These are phyloP conservation scores for Candida sanyaensis DNA, from an alignment of 1,139 yeast species.

Conservation along the genomic window DNA sequence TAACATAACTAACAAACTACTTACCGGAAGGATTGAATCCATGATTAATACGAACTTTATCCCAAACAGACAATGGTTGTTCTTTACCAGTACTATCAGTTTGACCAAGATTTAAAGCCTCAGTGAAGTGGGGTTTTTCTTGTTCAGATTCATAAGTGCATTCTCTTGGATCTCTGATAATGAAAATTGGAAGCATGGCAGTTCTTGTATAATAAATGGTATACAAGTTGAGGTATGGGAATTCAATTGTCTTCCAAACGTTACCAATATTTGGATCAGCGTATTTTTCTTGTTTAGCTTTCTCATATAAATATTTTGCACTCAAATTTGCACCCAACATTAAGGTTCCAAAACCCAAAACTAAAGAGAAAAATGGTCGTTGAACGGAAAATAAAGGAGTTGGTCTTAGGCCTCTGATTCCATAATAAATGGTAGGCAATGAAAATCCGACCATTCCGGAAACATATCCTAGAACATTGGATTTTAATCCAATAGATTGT, in stretches of 20 bases:
- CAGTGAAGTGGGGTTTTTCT: slow-evolving; percentile 10
- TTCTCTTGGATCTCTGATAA: slow-evolving; percentile 40
- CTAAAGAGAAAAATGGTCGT: slow-evolving; percentile 36
- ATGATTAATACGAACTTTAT: slow-evolving; percentile 30
- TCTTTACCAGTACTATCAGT: slow-evolving; percentile 10
- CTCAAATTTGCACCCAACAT: slow-evolving; percentile 27
- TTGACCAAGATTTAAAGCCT: slow-evolving; percentile 12
- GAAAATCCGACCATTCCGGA: slow-evolving; percentile 26
- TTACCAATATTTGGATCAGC: slow-evolving; percentile 13
- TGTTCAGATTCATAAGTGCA: slow-evolving; percentile 27
- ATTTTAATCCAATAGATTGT: slow-evolving; percentile 23
- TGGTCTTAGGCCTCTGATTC: slow-evolving; percentile 10
- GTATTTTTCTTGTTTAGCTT: slow-evolving; percentile 8
- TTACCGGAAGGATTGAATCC: slow-evolving; percentile 26
- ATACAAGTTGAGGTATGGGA: slow-evolving; percentile 37
- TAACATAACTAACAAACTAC: no score
- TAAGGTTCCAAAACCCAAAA: slow-evolving; percentile 28
- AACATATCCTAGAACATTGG: slow-evolving; percentile 30
- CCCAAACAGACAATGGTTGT: slow-evolving; percentile 29
- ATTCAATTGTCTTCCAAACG: slow-evolving; percentile 45
- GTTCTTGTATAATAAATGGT: slow-evolving; percentile 38
- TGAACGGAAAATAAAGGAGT: slow-evolving; percentile 19
- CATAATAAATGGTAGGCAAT: slow-evolving; percentile 26
- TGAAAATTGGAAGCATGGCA: slow-evolving; percentile 34
- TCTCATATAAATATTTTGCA: slow-evolving; percentile 25